Percentiles rank a stretch among this genome's conserved stretches.
These are phyloP conservation scores for Comarum palustre DNA, from an alignment of 306 rosid genomes.

Conservation along the genomic window DNA sequence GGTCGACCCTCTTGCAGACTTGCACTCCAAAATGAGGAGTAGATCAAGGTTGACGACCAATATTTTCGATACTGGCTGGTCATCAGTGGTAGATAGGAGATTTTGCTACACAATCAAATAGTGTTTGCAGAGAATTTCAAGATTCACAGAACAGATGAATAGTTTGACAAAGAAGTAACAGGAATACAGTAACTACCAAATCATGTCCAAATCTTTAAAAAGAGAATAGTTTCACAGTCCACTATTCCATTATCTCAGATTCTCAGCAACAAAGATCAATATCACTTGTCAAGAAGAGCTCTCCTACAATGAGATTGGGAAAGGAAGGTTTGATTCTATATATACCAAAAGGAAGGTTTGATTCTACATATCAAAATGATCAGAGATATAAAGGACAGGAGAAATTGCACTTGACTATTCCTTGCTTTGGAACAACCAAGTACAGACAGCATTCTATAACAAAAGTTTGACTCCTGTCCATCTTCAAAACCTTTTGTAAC, in stretches of 20 bases:
- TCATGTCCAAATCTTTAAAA: background rate
- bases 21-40: background rate
- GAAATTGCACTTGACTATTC: background rate
- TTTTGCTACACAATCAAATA: background rate
- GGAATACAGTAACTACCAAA: background rate
- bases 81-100: constrained; percentile 7
- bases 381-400: background rate
- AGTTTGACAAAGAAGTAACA: background rate
- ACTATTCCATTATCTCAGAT: constrained; percentile 7
- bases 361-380: background rate
- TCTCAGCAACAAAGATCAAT: background rate
- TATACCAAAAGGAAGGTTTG: constrained; percentile 1
- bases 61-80: background rate
- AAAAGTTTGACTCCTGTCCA: background rate
- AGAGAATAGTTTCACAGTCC: background rate
- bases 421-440: background rate
- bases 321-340: background rate
- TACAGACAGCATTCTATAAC: background rate
- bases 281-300: background rate
- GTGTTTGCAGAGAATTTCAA: background rate
- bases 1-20: background rate
- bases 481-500: background rate
- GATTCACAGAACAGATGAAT: constrained; percentile 9
- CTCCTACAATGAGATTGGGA: background rate
- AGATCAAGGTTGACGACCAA: background rate